Base-by-base conservation (phyloP, 2,329 filamentous ascomycete species). In the Pseudogymnoascus sp. region DNA sequence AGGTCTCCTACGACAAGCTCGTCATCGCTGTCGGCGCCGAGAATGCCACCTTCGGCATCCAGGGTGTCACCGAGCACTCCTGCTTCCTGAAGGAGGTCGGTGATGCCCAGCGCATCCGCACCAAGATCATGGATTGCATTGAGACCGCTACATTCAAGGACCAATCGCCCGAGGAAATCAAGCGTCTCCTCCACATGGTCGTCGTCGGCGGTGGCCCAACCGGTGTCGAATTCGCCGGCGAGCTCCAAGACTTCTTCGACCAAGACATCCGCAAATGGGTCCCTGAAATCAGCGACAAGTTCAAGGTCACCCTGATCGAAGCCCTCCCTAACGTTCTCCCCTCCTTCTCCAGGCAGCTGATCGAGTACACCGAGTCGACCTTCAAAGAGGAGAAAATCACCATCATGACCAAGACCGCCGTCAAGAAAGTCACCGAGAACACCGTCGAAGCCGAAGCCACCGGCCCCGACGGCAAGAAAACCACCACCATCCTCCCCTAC, bases 61-160 rank as follows among this genome's bases (percentile, higher is more conserved):
- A 91, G 63, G 95, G 95, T 76, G 95, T 99, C 64, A 87, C 86
- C 70, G 95, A 99, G 79, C 81, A 99, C 82, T 93, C 91, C 71
- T 96, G 93, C 81, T 99, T 99, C 85, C 80, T 99, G 75, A 99
- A 99, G 84, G 96, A 99, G 80, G 96, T 99, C 74, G 86, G 84
- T 69, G 96, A 99, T 76, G 95, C 95, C 64, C 95, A 99, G 79
- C 85, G 86, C 73, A 99, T 99, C 75, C 91, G 95, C 74, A 97
- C 93, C 83, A 92, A 91, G 78, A 97, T 99, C 78, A 99, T 99
- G 95, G 95, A 99, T 80, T 99, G 95, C 76, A 93, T 96, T 71
- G 95, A 99, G 81, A 97, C 93, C 37, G 95, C 95, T 62, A 93
- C 91, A 67, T 97, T 99, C 88, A 97, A 97, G 85, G 93, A 92